Conservation (phyloP, 208 protist species). For the Angomonas ambiguus region DNA sequence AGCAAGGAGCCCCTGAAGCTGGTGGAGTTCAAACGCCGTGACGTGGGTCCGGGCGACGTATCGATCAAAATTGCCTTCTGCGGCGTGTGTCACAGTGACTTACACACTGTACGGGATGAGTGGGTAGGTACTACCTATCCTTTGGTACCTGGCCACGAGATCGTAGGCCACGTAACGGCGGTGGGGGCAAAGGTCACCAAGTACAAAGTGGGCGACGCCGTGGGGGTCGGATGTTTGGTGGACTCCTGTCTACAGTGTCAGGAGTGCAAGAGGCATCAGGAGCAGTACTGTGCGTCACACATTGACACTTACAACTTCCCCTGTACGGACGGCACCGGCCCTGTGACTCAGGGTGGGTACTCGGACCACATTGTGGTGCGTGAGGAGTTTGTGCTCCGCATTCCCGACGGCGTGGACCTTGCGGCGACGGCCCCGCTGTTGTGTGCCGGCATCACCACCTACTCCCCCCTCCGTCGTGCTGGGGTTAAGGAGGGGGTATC, state of each 20-base stretch:
- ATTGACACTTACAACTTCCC: slow-evolving; percentile 38
- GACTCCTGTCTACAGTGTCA: slow-evolving; percentile 51
- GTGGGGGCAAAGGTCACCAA: slow-evolving; percentile 45
- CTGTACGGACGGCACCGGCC: slow-evolving; percentile 10
- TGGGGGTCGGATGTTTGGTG: slow-evolving; percentile 76
- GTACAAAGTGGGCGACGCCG: slow-evolving; percentile 54
- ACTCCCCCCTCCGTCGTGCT: slow-evolving; percentile 44
- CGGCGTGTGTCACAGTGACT: slow-evolving; percentile 71
- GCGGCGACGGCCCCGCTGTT: not conserved
- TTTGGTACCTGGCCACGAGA: slow-evolving; percentile 69
- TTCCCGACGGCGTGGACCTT: not conserved
- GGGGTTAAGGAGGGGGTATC: slow-evolving; percentile 28
- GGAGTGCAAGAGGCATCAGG: slow-evolving; percentile 37
- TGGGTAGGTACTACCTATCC: slow-evolving; percentile 42
- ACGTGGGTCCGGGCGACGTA: slow-evolving; percentile 33
- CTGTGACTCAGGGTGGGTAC: slow-evolving; percentile 27
- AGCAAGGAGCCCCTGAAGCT: slow-evolving; percentile 30
- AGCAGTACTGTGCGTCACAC: slow-evolving; percentile 53
- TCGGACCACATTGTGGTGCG: slow-evolving; percentile 19
- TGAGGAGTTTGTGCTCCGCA: slow-evolving; percentile 8
- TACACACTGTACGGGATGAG: slow-evolving; percentile 54
- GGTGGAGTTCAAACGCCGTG: slow-evolving; percentile 32
- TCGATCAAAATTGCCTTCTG: slow-evolving; percentile 52
- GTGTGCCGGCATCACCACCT: slow-evolving; percentile 29
- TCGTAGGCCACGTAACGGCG: slow-evolving; percentile 26